Percentiles rank a stretch among this genome's conserved stretches.
phyloP scores from a whole-genome alignment of 306 rosid genomes.

The Spatholobus suberectus region DNA sequence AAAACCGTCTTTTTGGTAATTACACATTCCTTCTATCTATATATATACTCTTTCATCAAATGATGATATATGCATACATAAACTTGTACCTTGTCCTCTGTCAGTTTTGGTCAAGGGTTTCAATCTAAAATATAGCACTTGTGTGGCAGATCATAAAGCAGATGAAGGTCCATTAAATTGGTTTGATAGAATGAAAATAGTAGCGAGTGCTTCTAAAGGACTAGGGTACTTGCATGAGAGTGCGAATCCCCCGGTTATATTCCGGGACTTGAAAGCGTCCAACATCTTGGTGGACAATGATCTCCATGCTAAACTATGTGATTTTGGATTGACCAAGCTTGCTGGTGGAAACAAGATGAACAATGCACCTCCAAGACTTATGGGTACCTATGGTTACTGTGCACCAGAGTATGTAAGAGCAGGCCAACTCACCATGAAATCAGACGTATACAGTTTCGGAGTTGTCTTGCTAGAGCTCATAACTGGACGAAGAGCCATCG shows the following conservation, averaged over 20 bases:
- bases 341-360: conserved; percentile 56
- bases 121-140: neutral
- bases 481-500: conserved; percentile 85
- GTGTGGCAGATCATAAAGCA: conserved; percentile 45
- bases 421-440: conserved; percentile 64
- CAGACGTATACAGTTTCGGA: conserved; percentile 90
- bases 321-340: conserved; percentile 65
- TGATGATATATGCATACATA: neutral
- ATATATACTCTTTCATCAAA: neutral
- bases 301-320: conserved; percentile 60
- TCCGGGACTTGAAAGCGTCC: conserved; percentile 68
- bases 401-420: conserved; percentile 83
- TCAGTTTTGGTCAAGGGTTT: neutral
- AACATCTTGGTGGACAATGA: conserved; percentile 67
- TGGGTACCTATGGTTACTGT: conserved; percentile 82
- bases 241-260: conserved; percentile 73
- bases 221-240: conserved; percentile 80
- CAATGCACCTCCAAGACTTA: conserved; percentile 69
- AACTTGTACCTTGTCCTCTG: neutral
- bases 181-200: conserved; percentile 77
- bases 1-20: conserved; percentile 71
- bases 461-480: conserved; percentile 85
- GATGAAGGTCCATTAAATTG: conserved; percentile 63
- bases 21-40: neutral
- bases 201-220: conserved; percentile 71